Base-by-base conservation (phyloP, 352 stramenopile species). In the Pythium biforme region DNA sequence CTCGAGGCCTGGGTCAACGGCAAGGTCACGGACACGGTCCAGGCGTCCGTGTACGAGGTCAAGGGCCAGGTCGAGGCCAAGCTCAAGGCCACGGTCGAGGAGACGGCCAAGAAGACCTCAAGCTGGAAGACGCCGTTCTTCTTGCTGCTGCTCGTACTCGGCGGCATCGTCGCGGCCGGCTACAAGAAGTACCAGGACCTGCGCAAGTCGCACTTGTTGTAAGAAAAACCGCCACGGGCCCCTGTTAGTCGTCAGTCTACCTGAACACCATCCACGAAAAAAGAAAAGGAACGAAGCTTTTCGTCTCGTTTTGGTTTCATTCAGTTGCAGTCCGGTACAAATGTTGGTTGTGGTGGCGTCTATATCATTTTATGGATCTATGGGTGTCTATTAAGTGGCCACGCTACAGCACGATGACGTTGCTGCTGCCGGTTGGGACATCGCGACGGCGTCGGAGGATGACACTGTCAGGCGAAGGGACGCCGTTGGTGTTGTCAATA, bases 131-230 rank as follows among this genome's bases (percentile, higher is more conserved):
- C 73, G 22, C 86, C 86, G 37, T 94, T 94, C 69, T 80, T 93
- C 62, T 55, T 93, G 57, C 73, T 94, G 55, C 59, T 94, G 59
- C 55, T 92, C 58, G 75, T 88, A 56, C 69, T 93, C 46, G 79
- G 71, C 23, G 83, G 69, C 9, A 29, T 90, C 56, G 69, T 77
- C 6, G 80, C 75, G n/a, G 73, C 59, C 17, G 80, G 70, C 23
- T 94, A 93, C 76, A 92, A 92, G 68, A 94, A 94, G 76, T 94
- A 94, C 76, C 83, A 94, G 66, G 81, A 93, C 57, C 67, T 94
- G 62, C 80, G 81, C 67, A 94, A 94, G 75, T 92, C 82, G 39
- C 86, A 94, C 76, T 83, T 94, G 67, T 73, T 94, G 57, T 94
- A 92, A 62, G 31, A 9, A 12, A 15, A 45, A 7, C 39, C 39